These are phyloP conservation scores for Eucalyptus cloeziana DNA, from an alignment of 345 rosid species.

Conservation along the genomic window DNA sequence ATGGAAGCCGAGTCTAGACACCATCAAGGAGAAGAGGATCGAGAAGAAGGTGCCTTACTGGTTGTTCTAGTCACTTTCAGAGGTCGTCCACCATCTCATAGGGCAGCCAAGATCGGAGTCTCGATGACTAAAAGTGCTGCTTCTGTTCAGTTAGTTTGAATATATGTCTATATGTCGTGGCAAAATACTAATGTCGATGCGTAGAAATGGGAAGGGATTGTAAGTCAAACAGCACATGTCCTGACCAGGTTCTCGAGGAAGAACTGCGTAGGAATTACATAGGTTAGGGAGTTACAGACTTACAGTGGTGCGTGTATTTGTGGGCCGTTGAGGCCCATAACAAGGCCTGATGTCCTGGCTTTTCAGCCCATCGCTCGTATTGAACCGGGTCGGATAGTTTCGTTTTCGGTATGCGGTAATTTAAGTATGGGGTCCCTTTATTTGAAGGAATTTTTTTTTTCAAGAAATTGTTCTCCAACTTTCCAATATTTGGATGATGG, in stretches of 20 bases:
- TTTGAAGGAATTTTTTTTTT: not conserved
- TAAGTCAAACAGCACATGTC: not conserved
- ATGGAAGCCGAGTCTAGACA: slow-evolving; percentile 82
- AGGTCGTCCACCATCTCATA: not conserved
- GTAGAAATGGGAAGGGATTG: not conserved
- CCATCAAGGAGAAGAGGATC: slow-evolving; percentile 55
- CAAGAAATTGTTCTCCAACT: not conserved
- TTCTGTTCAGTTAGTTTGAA: not conserved
- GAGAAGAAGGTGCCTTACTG: slow-evolving; percentile 28
- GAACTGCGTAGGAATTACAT: not conserved
- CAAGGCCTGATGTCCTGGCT: not conserved
- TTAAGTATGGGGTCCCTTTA: not conserved
- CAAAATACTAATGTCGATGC: not conserved
- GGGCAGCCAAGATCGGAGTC: not conserved
- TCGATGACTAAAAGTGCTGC: not conserved
- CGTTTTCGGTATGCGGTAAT: not conserved
- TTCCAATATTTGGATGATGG: accelerated
- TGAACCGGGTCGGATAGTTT: not conserved
- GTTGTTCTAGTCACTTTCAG: slow-evolving; percentile 15
- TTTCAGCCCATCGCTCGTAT: not conserved
- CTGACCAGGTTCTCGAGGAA: not conserved
- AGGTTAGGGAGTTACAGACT: not conserved
- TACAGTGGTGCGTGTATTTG: not conserved
- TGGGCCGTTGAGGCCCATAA: not conserved
- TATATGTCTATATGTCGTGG: not conserved